A percentile compares a stretch with the other conserved stretches of the same genome.
phyloP scores from a whole-genome alignment of 164 flowering plant species.

The Umbilicus rupestris region DNA sequence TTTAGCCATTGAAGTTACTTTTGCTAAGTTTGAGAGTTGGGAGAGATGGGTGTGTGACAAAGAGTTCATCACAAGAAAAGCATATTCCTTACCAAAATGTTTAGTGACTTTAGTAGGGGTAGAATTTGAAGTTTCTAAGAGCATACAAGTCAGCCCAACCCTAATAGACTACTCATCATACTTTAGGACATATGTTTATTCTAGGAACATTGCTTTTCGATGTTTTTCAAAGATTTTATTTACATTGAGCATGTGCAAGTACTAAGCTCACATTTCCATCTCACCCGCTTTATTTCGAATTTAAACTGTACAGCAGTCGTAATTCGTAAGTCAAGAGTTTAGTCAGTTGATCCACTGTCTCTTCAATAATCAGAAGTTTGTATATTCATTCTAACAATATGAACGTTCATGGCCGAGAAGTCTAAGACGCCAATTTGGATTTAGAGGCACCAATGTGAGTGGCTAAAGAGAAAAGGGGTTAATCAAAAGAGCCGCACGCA shows the following conservation, averaged over 20 bases:
- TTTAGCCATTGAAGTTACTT: not conserved
- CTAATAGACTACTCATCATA: not conserved
- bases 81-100: slow-evolving; percentile 6
- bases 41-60: not conserved
- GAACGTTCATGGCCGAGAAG: not conserved
- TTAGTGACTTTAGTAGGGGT: not conserved
- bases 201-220: slow-evolving; percentile 1
- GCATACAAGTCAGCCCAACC: not conserved
- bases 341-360: no score
- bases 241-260: not conserved
- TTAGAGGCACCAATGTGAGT: not conserved
- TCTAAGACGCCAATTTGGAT: not conserved
- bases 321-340: no score
- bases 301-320: no score
- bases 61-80: slow-evolving; percentile 6
- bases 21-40: slow-evolving; percentile 5
- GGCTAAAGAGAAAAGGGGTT: not conserved
- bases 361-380: no score
- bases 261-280: not conserved
- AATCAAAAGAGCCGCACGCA: slow-evolving; percentile 4
- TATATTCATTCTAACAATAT: not conserved
- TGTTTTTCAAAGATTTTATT: not conserved
- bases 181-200: slow-evolving; percentile 4
- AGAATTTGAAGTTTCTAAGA: not conserved
- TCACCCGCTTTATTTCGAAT: not conserved